Conservation (phyloP, 257 asterid species). For the Nicotiana sylvestris region DNA sequence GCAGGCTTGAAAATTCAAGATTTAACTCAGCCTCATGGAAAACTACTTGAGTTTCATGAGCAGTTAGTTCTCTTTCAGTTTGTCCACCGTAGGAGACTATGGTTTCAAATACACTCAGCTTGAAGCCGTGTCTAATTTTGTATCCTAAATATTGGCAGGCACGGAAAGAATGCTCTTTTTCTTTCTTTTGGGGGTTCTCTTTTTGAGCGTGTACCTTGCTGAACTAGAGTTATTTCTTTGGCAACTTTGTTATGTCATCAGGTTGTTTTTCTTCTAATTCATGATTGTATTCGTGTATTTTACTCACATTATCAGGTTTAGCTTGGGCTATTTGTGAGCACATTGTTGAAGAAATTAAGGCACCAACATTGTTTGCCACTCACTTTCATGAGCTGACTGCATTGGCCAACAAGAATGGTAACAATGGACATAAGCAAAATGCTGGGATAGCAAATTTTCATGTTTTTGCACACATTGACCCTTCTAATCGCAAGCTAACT, state of each 20-base stretch:
- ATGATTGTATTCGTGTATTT: background rate
- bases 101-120: background rate
- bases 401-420: constrained; percentile 52
- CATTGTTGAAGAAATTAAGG: constrained; percentile 69
- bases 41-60: background rate
- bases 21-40: background rate
- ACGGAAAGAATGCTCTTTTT: background rate
- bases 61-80: background rate
- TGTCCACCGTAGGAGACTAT: background rate
- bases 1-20: background rate
- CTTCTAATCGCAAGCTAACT: constrained; percentile 79
- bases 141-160: background rate
- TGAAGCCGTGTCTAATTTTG: background rate
- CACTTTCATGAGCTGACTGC: constrained; percentile 98
- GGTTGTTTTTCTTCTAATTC: background rate
- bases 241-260: background rate
- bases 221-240: background rate
- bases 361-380: constrained; percentile 95
- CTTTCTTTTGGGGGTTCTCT: background rate
- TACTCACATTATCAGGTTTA: constrained; percentile 49
- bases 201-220: background rate
- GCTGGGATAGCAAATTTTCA: constrained; percentile 81
- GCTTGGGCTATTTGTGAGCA: constrained; percentile 99
- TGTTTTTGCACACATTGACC: constrained; percentile 94
- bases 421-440: constrained; percentile 38